phyloP scores from a whole-genome alignment of 805 yeast species.

The Candida ficus region DNA sequence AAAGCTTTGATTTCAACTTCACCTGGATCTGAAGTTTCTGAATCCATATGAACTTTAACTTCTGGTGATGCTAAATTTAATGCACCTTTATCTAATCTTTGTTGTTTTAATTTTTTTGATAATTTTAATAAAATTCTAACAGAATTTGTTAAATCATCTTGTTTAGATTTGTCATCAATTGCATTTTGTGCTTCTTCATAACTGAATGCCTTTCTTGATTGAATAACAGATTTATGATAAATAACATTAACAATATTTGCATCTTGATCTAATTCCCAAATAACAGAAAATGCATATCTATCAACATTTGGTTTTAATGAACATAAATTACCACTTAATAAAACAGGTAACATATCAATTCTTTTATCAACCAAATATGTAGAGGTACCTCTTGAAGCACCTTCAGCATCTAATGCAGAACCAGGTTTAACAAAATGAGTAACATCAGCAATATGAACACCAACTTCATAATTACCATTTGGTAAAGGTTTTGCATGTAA shows the following conservation, averaged over 20 bases:
- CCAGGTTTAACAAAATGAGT: conserved; percentile 94
- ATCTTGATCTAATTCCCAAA: conserved; percentile 89
- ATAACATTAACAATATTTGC: conserved; percentile 79
- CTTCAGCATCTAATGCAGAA: conserved; percentile 90
- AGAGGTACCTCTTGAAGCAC: conserved; percentile 95
- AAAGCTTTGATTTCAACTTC: conserved; percentile 89
- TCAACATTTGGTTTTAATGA: conserved; percentile 94
- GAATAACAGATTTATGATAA: conserved; percentile 82
- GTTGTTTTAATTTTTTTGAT: conserved; percentile 82
- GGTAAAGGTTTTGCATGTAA: conserved; percentile 80
- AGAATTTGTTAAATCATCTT: conserved; percentile 82
- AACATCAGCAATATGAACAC: conserved; percentile 99
- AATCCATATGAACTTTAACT: conserved; percentile 94
- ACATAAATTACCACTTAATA: conserved; percentile 92
- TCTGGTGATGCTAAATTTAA: conserved; percentile 96
- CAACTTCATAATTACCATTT: conserved; percentile 94
- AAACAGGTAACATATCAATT: conserved; percentile 96
- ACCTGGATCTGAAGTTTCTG: conserved; percentile 94
- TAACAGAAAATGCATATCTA: conserved; percentile 89
- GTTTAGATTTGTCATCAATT: conserved; percentile 71
- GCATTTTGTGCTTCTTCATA: conserved; percentile 90
- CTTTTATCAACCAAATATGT: conserved; percentile 96
- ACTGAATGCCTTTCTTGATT: conserved; percentile 90
- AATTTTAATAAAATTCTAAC: conserved; percentile 76
- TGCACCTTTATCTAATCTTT: conserved; percentile 92